Evolutionary conservation across 176 grass and related monocot species (phyloP).

Genomic region (Hordeum vulgare): DNA sequence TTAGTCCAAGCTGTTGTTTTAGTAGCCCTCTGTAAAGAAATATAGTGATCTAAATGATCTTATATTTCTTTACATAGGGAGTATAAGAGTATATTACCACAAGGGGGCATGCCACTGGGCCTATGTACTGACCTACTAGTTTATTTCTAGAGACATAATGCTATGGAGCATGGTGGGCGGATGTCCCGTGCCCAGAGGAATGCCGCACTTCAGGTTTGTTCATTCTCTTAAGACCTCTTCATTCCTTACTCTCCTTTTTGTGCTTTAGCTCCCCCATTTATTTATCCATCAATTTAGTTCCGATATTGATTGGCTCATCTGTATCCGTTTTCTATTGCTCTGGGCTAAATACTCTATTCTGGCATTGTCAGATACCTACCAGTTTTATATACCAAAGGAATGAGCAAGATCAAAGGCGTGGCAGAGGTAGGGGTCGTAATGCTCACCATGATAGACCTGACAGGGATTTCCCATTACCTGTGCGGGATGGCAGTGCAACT

Average conservation of each 20-base stretch:
- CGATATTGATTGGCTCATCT: not conserved
- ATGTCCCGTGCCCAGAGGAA: constrained; percentile 93
- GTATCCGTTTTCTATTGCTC: not conserved
- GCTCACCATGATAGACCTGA: constrained; percentile 37
- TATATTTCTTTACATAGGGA: too few relatives aligned
- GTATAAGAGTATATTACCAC: not conserved
- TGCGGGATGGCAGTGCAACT: constrained; percentile 38
- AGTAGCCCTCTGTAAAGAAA: too few relatives aligned
- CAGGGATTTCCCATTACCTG: constrained; percentile 28
- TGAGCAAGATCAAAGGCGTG: constrained; percentile 73
- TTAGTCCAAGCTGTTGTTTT: constrained; percentile 14
- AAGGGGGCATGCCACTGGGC: not conserved
- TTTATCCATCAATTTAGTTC: not conserved
- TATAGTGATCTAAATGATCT: too few relatives aligned
- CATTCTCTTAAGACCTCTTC: not conserved
- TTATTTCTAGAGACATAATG: constrained; percentile 87
- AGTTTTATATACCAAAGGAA: constrained; percentile 87
- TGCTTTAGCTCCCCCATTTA: not conserved
- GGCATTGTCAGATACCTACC: constrained; percentile 70
- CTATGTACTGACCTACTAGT: not conserved
- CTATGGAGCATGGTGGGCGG: constrained; percentile 70
- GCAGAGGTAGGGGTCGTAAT: constrained; percentile 65
- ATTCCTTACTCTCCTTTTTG: not conserved
- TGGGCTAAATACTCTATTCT: constrained; percentile 27
- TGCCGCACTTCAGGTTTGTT: constrained; percentile 75